Evolutionary conservation across 129 eudicot genomes (phyloP).

Genomic region (Chrysanthemum lavandulifolium): DNA sequence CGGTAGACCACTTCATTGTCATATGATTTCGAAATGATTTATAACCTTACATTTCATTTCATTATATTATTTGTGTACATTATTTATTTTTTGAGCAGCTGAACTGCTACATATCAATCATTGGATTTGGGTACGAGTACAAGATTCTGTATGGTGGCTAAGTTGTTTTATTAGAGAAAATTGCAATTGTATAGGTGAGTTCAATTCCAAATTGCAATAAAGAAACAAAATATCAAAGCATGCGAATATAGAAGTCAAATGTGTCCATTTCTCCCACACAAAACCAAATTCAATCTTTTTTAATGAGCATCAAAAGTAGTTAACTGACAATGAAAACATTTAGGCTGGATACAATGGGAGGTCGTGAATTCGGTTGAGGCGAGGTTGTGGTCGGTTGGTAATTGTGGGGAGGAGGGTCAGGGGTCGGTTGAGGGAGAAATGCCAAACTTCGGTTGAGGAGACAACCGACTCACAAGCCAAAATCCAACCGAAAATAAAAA

Average conservation of each 20-base stretch:
- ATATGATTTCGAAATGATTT: constrained; percentile 3
- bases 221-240: constrained; percentile 1
- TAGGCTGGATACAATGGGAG: too few species aligned
- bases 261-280: constrained; percentile 5
- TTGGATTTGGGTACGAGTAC: constrained; percentile 6
- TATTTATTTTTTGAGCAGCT: constrained; percentile 22
- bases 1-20: neutral
- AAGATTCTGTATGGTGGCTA: constrained; percentile 22
- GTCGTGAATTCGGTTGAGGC: too few species aligned
- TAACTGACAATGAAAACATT: neutral
- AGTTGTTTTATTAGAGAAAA: neutral
- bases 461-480: too few species aligned
- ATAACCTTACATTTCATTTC: neutral
- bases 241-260: constrained; percentile 6
- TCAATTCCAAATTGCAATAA: constrained; percentile 10
- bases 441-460: too few species aligned
- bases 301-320: constrained; percentile 8
- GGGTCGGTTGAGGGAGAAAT: too few species aligned
- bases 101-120: constrained; percentile 24
- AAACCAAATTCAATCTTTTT: neutral
- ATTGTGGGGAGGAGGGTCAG: too few species aligned
- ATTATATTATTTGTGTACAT: neutral
- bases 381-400: too few species aligned
- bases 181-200: constrained; percentile 7
- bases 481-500: too few species aligned